phyloP scores from a whole-genome alignment of 257 asterid species.

The Solanum sejunctum region DNA sequence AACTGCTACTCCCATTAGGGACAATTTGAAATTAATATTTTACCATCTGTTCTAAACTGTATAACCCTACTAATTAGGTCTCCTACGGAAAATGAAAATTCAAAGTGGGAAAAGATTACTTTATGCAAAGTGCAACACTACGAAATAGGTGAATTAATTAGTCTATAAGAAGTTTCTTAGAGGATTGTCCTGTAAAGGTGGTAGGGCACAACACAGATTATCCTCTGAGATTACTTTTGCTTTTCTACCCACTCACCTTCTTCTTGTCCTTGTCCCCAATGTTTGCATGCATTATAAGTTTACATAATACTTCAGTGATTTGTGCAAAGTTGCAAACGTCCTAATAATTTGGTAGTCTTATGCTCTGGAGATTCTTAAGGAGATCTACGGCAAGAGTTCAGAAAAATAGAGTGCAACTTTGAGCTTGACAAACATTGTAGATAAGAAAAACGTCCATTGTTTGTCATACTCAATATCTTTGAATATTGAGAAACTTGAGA shows the following conservation, averaged over 20 bases:
- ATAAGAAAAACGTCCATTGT: neutral
- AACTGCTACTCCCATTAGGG: neutral
- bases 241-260: constrained; percentile 10
- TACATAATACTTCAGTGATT: neutral
- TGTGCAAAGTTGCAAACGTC: neutral
- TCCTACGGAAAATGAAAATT: neutral
- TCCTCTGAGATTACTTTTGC: constrained; percentile 24
- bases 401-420: neutral
- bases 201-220: constrained; percentile 32
- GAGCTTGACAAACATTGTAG: neutral
- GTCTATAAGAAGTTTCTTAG: constrained; percentile 32
- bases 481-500: neutral
- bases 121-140: constrained; percentile 22
- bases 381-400: neutral
- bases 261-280: neutral
- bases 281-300: neutral
- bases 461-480: neutral
- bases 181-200: constrained; percentile 31
- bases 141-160: constrained; percentile 6
- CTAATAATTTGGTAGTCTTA: neutral
- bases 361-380: no score
- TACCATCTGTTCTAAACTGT: neutral
- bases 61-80: neutral
- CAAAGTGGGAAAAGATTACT: constrained; percentile 12
- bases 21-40: neutral